phyloP scores from a whole-genome alignment of 1,284 basidiomycete species.

The Irpex sp. region DNA sequence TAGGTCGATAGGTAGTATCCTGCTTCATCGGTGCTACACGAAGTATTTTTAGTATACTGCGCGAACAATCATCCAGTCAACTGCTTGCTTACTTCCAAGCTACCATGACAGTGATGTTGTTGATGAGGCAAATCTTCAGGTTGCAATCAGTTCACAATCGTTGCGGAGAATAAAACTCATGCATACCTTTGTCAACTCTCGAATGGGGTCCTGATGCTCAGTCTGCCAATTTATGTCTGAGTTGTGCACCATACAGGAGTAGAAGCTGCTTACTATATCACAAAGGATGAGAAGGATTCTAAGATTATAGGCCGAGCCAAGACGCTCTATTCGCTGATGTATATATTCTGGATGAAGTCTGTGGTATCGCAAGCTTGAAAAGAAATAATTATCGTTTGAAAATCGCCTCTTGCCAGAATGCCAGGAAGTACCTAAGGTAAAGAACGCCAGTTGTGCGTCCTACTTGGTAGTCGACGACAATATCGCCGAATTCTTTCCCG shows the following conservation, averaged over 20 bases:
- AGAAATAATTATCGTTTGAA: background rate
- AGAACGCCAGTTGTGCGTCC: slow-evolving; percentile 91
- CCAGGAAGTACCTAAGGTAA: slow-evolving; percentile 68
- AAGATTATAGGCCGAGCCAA: slow-evolving; percentile 78
- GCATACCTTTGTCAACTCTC: slow-evolving; percentile 82
- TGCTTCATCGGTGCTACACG: slow-evolving; percentile 77
- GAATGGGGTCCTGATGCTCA: slow-evolving; percentile 82
- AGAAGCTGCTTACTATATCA: slow-evolving; percentile 68
- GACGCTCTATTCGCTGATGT: slow-evolving; percentile 82
- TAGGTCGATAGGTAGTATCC: slow-evolving; percentile 88
- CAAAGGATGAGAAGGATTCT: slow-evolving; percentile 88
- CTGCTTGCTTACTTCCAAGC: slow-evolving; percentile 69
- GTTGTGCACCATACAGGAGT: too few relatives aligned
- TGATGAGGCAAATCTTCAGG: slow-evolving; percentile 75
- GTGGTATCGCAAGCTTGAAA: slow-evolving; percentile 84
- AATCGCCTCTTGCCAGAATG: too few relatives aligned
- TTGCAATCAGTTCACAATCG: background rate
- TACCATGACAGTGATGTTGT: slow-evolving; percentile 88
- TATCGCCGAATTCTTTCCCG: slow-evolving; percentile 92
- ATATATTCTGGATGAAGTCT: slow-evolving; percentile 98
- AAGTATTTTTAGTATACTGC: slow-evolving; percentile 1
- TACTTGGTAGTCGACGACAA: slow-evolving; percentile 92
- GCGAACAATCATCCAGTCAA: too few relatives aligned
- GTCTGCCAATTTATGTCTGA: too few relatives aligned
- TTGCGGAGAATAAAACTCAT: background rate